Evolutionary conservation across 208 protist genomes (phyloP), one percentile per base, ranked within the genome.

Genomic region (Vickermania ingenoplastis): DNA sequence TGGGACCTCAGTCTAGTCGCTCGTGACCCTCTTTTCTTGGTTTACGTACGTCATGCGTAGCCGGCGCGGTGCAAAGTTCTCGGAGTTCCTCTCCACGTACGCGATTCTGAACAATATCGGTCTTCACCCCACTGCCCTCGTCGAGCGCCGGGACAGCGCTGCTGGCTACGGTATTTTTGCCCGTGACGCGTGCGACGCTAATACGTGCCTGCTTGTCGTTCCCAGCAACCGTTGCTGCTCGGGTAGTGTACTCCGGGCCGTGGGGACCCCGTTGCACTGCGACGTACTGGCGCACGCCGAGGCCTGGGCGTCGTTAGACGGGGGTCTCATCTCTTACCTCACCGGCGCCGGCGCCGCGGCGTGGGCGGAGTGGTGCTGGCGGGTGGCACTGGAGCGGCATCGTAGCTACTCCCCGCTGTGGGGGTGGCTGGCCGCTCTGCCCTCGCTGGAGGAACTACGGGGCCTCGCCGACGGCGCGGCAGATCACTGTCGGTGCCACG

Each of bases 71-170:
- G 77, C 80, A 25, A 91, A 90, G 59, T 77, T 95, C 31, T 82
- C 88, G 0, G 84, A 95, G 67, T 95, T 91, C 61, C 61, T 84
- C 11, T 79, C 88, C 57, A 95, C 88, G 5, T 92, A 86, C 66
- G 86, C 88, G 23, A 85, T 95, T 61, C 49, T 91, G 25, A 70
- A 90, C 54, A 61, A 63, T 31, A 81, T 95, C 48, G 85, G 81
- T 14, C 51, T 95, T 3, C 88, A 95, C 69, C 64, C 78, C n/a
- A 88, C 84, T 7, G 63, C 75, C 4, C 61, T 95, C 21, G 79
- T 95, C 49, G 88, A 95, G 64, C 81, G 83, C 41, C 84, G 88
- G 25, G 88, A 95, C 56, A 61, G 81, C 1, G 69, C 75, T 3
- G 65, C 78, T 1, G 79, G 83, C 3, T 59, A 87, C 0, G 88